phyloP scores from a whole-genome alignment of 495 filamentous ascomycete genomes.

The Penicillium pancosmium region DNA sequence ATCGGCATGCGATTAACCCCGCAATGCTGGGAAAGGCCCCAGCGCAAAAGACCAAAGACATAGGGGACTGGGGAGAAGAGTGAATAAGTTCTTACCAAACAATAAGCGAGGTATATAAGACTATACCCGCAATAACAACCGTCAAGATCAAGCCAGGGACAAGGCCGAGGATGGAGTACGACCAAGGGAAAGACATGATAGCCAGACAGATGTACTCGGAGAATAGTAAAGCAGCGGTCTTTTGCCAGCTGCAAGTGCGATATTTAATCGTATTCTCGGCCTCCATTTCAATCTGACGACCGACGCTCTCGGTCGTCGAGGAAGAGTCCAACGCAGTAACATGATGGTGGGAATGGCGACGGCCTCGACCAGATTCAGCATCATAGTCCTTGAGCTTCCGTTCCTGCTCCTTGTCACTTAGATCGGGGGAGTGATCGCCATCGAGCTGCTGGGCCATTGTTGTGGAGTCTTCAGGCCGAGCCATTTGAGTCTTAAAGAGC shows the following conservation, averaged over 20 bases:
- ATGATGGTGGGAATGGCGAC: slow-evolving; percentile 22
- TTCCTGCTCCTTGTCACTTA: slow-evolving; percentile 31
- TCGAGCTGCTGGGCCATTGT: slow-evolving; percentile 19
- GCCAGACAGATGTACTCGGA: slow-evolving; percentile 92
- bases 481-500: slow-evolving; percentile 46
- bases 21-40: background rate
- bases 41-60: background rate
- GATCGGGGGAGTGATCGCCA: slow-evolving; percentile 23
- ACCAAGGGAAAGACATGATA: slow-evolving; percentile 93
- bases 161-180: slow-evolving; percentile 81
- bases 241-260: slow-evolving; percentile 87
- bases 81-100: slow-evolving; percentile 61
- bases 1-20: background rate
- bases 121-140: slow-evolving; percentile 68
- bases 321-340: slow-evolving; percentile 25
- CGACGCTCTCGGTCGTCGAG: slow-evolving; percentile 50
- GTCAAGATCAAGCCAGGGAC: slow-evolving; percentile 88
- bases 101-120: slow-evolving; percentile 83
- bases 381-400: slow-evolving; percentile 39
- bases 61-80: background rate
- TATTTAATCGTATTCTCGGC: slow-evolving; percentile 82
- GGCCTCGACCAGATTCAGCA: slow-evolving; percentile 33
- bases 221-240: slow-evolving; percentile 86
- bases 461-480: slow-evolving; percentile 32
- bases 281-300: slow-evolving; percentile 77